Conservation (phyloP, 345 rosid species). For the Dipteronia dyeriana region DNA sequence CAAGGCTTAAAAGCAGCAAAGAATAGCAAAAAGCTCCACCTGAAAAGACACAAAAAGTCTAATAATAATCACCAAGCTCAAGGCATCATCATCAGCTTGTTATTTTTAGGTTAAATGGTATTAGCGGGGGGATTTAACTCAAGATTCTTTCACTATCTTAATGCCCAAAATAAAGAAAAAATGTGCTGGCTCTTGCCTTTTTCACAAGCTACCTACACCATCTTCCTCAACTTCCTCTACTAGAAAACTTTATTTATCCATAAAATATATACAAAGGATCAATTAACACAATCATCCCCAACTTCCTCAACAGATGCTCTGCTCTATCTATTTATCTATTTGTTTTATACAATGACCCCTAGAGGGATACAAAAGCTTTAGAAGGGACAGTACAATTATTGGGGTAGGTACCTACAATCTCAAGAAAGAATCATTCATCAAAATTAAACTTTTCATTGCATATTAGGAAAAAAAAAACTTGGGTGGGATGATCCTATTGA, state of each 20-base stretch:
- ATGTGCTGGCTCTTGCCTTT: constrained; percentile 28
- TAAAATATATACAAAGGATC: constrained; percentile 2
- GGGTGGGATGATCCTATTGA: too few relatives aligned
- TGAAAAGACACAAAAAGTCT: not conserved
- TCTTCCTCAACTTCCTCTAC: constrained; percentile 14
- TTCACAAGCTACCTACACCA: constrained; percentile 22
- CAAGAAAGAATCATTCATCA: constrained; percentile 4
- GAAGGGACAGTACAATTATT: constrained; percentile 1
- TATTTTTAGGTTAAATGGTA: not conserved
- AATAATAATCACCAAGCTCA: not conserved
- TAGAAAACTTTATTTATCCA: not conserved
- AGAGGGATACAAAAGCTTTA: not conserved
- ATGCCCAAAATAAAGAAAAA: not conserved
- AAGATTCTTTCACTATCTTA: constrained; percentile 17
- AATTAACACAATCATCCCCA: constrained; percentile 10
- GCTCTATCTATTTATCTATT: not conserved
- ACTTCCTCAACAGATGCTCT: constrained; percentile 17
- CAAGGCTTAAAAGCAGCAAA: not conserved
- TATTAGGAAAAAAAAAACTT: not conserved
- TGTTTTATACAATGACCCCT: not conserved
- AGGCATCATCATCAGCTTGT: not conserved
- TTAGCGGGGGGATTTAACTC: not conserved
- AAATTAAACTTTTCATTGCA: not conserved
- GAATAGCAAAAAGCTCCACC: not conserved
- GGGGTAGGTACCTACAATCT: not conserved